Base-by-base conservation (phyloP, 345 rosid genomes). In the Citrus unshiu region DNA sequence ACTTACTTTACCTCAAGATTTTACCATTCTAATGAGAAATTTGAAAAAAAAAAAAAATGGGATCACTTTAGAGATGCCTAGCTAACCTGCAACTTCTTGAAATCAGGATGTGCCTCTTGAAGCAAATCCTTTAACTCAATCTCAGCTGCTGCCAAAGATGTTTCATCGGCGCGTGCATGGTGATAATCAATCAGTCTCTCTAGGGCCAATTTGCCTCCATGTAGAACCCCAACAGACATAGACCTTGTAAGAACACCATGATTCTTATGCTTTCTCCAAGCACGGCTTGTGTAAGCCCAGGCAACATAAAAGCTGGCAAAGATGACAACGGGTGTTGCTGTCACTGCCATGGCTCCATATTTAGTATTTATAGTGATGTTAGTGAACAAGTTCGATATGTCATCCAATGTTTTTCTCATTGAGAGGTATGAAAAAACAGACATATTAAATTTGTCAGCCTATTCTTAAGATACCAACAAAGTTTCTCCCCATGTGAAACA, bases 121-220 rank as follows among this genome's bases (percentile, higher is more conserved):
- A 90, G 86, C 29, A 78, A 70, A 24, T 63, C 66, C 76, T 83
- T 64, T 27, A 90, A 76, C 19, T 85, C 80, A 6, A 0, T 34
- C 68, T 83, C 84, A 32, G 90, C 87, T 61, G 46, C 79, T 0
- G 72, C 74, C 35, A 73, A 74, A 14, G 83, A 54, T 5, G 74
- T 46, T 79, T 83, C 73, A 72, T 84, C 84, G n/a, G 66, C 74
- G 1, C 85, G 79, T 37, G 85, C 82, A n/a, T 78, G 71, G 59
- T 90, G 89, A 70, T 84, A 87, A 74, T 87, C 89, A 46, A 87
- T 77, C 77, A 88, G 49, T 72, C 93, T 92, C 64, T 90, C 88
- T 77, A 89, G 49, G 49, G 90, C 90, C 34, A 84, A 16, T 68
- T 81, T 86, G 9, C 92, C 92, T 79, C 93, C 93, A 66, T 85